Evolutionary conservation across 148 eudicot genomes (phyloP).

Genomic region (Dianthus caryophyllus): DNA sequence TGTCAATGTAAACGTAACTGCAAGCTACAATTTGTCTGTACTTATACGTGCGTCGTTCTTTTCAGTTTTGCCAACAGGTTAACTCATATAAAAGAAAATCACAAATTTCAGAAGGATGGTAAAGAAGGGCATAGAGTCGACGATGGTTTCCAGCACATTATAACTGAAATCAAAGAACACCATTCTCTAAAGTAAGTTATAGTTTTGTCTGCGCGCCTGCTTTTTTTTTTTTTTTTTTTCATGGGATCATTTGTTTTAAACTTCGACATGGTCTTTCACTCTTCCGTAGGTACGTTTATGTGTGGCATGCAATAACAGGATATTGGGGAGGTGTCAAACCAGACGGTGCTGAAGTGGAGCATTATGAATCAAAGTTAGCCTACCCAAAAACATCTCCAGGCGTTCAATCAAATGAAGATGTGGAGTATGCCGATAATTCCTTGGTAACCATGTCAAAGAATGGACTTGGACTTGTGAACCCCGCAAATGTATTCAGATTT

Average conservation of each 20-base stretch:
- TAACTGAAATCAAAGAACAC: constrained; percentile 58
- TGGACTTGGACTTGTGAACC: constrained; percentile 82
- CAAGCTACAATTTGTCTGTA: constrained; percentile 8
- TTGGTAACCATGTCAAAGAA: constrained; percentile 50
- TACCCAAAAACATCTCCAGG: constrained; percentile 65
- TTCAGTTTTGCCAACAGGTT: constrained; percentile 78
- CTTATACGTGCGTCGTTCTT: neutral
- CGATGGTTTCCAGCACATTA: constrained; percentile 58
- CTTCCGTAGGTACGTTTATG: constrained; percentile 57
- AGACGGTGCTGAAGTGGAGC: constrained; percentile 51
- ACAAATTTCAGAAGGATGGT: constrained; percentile 76
- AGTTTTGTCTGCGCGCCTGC: neutral
- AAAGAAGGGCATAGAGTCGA: constrained; percentile 59
- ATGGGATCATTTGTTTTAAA: neutral
- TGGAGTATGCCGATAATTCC: constrained; percentile 36
- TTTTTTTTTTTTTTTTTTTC: too few relatives aligned
- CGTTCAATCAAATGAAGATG: constrained; percentile 50
- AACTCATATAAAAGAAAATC: constrained; percentile 66
- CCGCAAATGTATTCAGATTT: constrained; percentile 63
- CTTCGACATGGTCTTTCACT: neutral
- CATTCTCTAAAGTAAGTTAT: constrained; percentile 53
- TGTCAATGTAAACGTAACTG: too few relatives aligned
- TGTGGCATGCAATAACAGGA: constrained; percentile 92
- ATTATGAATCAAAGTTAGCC: constrained; percentile 55
- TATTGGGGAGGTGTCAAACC: constrained; percentile 92